Conservation (phyloP, 352 stramenopile species). For the Phytophthora boehmeriae region DNA sequence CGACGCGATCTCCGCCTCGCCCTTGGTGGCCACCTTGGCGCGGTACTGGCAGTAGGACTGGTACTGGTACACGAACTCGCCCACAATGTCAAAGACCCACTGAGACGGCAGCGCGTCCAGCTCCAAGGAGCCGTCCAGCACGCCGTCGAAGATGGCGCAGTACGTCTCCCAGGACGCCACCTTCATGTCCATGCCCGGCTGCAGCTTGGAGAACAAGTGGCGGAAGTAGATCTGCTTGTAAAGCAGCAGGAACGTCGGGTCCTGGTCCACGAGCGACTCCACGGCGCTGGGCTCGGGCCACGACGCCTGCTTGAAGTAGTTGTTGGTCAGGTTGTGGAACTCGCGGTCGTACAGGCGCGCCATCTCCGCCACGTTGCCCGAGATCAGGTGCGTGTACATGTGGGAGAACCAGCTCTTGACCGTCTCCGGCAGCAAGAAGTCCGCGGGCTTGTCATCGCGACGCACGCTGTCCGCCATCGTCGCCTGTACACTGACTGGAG, state of each 20-base stretch:
- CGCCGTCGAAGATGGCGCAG: slow-evolving; percentile 93
- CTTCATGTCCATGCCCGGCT: slow-evolving; percentile 90
- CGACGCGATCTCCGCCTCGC: slow-evolving; percentile 56
- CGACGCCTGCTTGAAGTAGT: slow-evolving; percentile 95
- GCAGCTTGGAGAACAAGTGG: slow-evolving; percentile 94
- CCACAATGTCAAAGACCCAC: slow-evolving; percentile 98
- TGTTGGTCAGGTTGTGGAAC: slow-evolving; percentile 88
- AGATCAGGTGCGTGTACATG: slow-evolving; percentile 87
- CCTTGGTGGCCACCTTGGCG: slow-evolving; percentile 78
- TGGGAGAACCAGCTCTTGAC: slow-evolving; percentile 91
- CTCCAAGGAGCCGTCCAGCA: slow-evolving; percentile 87
- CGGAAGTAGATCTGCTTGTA: slow-evolving; percentile 98
- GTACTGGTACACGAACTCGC: slow-evolving; percentile 99
- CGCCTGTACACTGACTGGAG: no score
- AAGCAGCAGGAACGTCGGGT: slow-evolving; percentile 93
- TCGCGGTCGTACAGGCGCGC: slow-evolving; percentile 88
- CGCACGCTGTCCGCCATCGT: slow-evolving; percentile 54
- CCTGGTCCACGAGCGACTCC: slow-evolving; percentile 82
- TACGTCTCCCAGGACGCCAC: slow-evolving; percentile 95
- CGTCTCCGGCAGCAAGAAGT: slow-evolving; percentile 88
- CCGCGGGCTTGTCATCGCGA: slow-evolving; percentile 85
- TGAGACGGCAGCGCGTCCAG: slow-evolving; percentile 91
- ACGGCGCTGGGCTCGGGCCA: slow-evolving; percentile 93
- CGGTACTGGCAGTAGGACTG: slow-evolving; percentile 98
- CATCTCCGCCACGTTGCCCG: slow-evolving; percentile 85